phyloP scores from a whole-genome alignment of 345 rosid species.

The Carallia brachiata region DNA sequence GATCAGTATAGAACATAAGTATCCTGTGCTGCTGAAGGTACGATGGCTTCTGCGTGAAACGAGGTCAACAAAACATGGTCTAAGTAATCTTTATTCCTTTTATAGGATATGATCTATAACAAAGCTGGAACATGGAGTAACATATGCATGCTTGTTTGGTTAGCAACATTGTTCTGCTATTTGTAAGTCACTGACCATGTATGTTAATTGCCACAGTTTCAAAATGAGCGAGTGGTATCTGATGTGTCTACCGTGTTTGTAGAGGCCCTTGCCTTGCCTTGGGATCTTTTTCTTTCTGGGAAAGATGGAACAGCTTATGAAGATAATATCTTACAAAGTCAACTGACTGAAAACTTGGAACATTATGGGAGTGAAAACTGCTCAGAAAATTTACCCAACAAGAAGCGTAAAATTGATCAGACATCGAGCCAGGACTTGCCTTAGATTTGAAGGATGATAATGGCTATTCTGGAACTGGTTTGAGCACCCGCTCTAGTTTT shows the following conservation, averaged over 20 bases:
- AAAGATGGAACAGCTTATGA: conserved; percentile 35
- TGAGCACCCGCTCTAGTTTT: conserved; percentile 13
- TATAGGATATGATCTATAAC: background rate
- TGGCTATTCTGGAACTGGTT: conserved; percentile 8
- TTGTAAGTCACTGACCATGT: conserved; percentile 1
- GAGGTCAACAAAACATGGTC: conserved; percentile 3
- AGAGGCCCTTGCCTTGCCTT: conserved; percentile 73
- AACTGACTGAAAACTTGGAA: conserved; percentile 8
- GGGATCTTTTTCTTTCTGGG: conserved; percentile 58
- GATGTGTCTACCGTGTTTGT: conserved; percentile 42
- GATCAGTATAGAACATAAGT: conserved; percentile 58
- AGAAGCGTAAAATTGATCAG: conserved; percentile 45
- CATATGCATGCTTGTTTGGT: background rate
- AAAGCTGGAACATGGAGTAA: background rate
- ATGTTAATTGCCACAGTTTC: conserved; percentile 37
- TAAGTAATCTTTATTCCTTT: background rate
- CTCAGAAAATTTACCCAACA: conserved; percentile 38
- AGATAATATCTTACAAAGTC: conserved; percentile 20
- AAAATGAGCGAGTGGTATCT: conserved; percentile 38
- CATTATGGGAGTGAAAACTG: conserved; percentile 9
- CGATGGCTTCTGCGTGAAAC: conserved; percentile 5
- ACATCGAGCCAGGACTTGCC: conserved; percentile 18
- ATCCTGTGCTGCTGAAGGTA: conserved; percentile 55
- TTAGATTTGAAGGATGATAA: conserved; percentile 19
- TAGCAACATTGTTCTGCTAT: background rate